Evolutionary conservation across 1,284 basidiomycete species (phyloP), one percentile per base, ranked within the genome.

Genomic region (Spongispora temasekensis): DNA sequence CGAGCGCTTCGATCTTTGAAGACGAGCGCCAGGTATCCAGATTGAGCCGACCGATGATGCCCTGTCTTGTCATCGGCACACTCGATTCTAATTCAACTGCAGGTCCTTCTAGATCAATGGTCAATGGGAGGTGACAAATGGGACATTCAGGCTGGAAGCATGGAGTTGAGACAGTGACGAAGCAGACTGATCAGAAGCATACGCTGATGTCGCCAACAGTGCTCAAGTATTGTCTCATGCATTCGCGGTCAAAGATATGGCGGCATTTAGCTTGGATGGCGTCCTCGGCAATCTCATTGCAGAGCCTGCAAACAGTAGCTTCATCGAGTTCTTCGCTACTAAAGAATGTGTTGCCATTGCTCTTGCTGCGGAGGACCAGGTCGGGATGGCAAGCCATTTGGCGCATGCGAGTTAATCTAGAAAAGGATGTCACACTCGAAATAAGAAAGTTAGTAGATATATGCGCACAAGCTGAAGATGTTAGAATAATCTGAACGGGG

Each of bases 361-460:
- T 88, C 76, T 90, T 92, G 77, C 93, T 95, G 65, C 94, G 89
- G 37, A 99, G 81, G 23, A 99, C 97, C 40, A 99, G 84, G 74
- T 99, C 97, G 2, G 95, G 94, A 73, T 95, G 94, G 69, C 94
- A 96, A 13, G 94, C 94, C 94, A 97, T 95, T 79, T 97, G 95
- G 54, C 95, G 84, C 94, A 97, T 93, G 40, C 93, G 88, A 17
- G 91, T 93, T 28, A 93, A 81, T 65, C 88, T 90, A 58, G 31
- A 2, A n/a, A 9, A 51, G 35, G 3, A 7, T 5, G 27, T 56
- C 61, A 17, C 62, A 32, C 12, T 60, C 30, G 54, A 13, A 40
- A 10, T 27, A n/a, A 42, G 25, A 56, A n/a, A 53, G 21, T 32
- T 19, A 19, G 17, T 12, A n/a, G 12, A 32, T 23, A 25, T 55